phyloP scores from a whole-genome alignment of 305 asterid species.

The Fraxinus sp. region DNA sequence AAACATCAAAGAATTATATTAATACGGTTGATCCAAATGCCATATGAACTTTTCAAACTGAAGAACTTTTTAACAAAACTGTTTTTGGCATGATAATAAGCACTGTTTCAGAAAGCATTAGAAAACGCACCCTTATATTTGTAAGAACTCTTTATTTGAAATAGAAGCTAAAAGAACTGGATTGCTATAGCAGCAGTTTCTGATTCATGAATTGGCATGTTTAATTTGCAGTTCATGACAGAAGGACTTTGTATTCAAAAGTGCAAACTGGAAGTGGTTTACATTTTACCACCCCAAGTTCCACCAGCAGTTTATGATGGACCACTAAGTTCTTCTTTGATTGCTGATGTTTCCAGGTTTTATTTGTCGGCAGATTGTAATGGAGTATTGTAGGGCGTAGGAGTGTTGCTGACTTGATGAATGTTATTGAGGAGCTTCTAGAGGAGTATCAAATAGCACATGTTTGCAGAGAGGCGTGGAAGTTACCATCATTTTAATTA shows the following conservation, averaged over 20 bases:
- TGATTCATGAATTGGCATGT: neutral
- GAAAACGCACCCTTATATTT: neutral
- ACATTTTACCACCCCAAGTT: conserved; percentile 17
- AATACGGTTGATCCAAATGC: neutral
- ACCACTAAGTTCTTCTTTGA: conserved; percentile 23
- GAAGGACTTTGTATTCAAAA: conserved; percentile 28
- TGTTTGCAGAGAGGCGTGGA: conserved; percentile 22
- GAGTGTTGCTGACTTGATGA: conserved; percentile 95
- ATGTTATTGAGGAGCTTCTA: conserved; percentile 72
- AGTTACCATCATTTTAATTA: conserved; percentile 28
- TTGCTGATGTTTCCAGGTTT: conserved; percentile 10
- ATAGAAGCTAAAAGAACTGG: neutral
- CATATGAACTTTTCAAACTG: neutral
- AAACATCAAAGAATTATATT: neutral
- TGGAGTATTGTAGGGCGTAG: conserved; percentile 98
- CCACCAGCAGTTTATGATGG: neutral
- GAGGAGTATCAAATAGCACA: conserved; percentile 92
- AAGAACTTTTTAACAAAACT: neutral
- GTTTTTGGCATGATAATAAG: neutral
- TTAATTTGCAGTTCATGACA: conserved; percentile 35
- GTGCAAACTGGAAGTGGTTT: conserved; percentile 33
- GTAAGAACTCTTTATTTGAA: neutral
- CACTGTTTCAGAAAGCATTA: neutral
- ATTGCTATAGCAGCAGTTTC: neutral
- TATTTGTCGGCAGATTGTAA: conserved; percentile 79